A percentile compares a stretch with the other conserved stretches of the same genome.
Evolutionary conservation across 2,329 filamentous ascomycete genomes (phyloP).

Genomic region (Penicillium sp.): DNA sequence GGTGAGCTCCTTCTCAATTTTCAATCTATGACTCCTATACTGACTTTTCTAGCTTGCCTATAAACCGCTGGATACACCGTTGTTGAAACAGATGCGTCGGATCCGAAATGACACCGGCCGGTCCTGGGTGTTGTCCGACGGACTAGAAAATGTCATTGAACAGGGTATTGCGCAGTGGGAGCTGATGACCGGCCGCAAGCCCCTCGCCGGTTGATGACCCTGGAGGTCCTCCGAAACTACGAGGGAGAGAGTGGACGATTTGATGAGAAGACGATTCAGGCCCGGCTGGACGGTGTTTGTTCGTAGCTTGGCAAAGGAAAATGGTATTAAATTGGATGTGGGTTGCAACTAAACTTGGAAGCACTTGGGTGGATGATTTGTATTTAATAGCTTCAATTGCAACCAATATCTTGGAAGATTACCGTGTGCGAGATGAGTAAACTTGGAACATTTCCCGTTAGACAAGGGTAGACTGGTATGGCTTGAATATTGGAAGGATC

Average conservation of each 20-base stretch:
- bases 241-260: constrained; percentile 36
- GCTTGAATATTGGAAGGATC: too few species aligned
- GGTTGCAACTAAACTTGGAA: neutral
- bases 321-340: neutral
- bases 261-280: constrained; percentile 41
- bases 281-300: constrained; percentile 33
- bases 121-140: constrained; percentile 72
- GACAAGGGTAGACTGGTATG: too few species aligned
- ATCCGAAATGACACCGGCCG: constrained; percentile 55
- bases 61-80: constrained; percentile 69
- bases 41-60: constrained; percentile 55
- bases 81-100: constrained; percentile 67
- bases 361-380: neutral
- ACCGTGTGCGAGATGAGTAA: neutral
- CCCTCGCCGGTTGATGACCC: constrained; percentile 69
- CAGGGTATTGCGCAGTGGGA: constrained; percentile 83
- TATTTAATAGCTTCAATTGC: neutral
- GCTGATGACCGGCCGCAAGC: constrained; percentile 72
- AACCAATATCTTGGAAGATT: neutral
- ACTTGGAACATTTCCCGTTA: too few species aligned
- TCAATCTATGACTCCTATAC: constrained; percentile 17
- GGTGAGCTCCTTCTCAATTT: constrained; percentile 36
- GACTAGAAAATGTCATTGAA: constrained; percentile 73
- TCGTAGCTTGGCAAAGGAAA: constrained; percentile 10
- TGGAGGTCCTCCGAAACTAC: constrained; percentile 54